A percentile compares a stretch with the other conserved stretches of the same genome.
These are phyloP conservation scores for Xylogone sp. DNA, from an alignment of 2,329 filamentous ascomycete species.

Conservation along the genomic window DNA sequence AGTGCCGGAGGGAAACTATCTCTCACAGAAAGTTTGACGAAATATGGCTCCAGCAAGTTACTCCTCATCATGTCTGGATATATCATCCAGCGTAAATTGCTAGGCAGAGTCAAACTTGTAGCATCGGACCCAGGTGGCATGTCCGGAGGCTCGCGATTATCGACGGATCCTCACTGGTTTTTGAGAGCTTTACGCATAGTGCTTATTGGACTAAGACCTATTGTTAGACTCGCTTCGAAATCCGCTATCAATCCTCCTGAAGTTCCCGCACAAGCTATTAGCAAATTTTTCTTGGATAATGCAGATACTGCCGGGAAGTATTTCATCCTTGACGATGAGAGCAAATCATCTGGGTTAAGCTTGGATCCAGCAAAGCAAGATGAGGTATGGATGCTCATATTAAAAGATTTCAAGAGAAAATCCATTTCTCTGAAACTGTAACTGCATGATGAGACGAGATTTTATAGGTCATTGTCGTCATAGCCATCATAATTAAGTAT, in stretches of 20 bases:
- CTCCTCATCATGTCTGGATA: conserved; percentile 1
- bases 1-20: background rate
- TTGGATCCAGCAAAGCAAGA: conserved; percentile 1
- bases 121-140: conserved; percentile 2
- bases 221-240: conserved; percentile 1
- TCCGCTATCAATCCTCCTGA: conserved; percentile 3
- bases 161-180: background rate
- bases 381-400: conserved; percentile 1
- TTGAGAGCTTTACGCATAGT: background rate
- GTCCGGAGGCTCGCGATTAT: conserved; percentile 2
- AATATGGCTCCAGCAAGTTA: conserved; percentile 5
- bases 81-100: background rate
- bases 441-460: too few species aligned
- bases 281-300: background rate
- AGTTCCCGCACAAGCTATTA: conserved; percentile 5
- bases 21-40: conserved; percentile 1
- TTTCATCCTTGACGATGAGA: conserved; percentile 4
- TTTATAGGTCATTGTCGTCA: too few species aligned
- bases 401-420: background rate
- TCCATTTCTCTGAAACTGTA: too few species aligned
- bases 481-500: too few species aligned
- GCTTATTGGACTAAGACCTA: background rate
- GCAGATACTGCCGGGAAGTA: conserved; percentile 1
- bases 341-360: background rate
- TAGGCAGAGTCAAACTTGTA: background rate